phyloP scores from a whole-genome alignment of 2,329 filamentous ascomycete genomes.

The Penicillium sp. region DNA sequence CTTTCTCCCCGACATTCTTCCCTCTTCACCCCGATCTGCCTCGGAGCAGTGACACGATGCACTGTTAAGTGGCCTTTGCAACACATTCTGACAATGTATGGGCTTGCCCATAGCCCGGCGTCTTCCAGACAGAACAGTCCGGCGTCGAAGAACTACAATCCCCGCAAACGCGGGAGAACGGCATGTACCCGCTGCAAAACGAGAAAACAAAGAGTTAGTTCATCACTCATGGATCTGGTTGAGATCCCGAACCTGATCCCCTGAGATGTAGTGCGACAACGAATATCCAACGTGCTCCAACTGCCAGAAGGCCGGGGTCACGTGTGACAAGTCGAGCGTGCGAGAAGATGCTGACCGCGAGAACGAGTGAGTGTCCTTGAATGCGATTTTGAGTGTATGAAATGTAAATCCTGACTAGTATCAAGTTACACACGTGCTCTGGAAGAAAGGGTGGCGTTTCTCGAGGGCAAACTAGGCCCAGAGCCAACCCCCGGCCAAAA shows the following conservation, averaged over 20 bases:
- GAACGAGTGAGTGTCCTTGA: slow-evolving; percentile 30
- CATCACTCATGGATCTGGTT: no score
- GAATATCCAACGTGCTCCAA: slow-evolving; percentile 47
- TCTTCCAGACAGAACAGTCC: slow-evolving; percentile 24
- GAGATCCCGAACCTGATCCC: neutral
- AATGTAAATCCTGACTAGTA: neutral
- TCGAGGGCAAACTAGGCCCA: slow-evolving; percentile 37
- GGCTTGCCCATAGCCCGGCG: slow-evolving; percentile 14
- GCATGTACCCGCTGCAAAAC: slow-evolving; percentile 48
- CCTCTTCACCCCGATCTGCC: neutral
- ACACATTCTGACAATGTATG: slow-evolving; percentile 12
- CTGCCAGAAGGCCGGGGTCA: slow-evolving; percentile 42
- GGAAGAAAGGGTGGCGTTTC: slow-evolving; percentile 43
- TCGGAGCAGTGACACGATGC: neutral
- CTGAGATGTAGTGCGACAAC: slow-evolving; percentile 42
- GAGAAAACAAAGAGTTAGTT: slow-evolving; percentile 45
- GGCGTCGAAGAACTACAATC: slow-evolving; percentile 36
- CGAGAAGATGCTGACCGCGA: slow-evolving; percentile 38
- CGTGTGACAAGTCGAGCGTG: slow-evolving; percentile 45
- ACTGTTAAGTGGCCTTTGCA: neutral
- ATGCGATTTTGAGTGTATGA: neutral
- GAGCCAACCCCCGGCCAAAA: slow-evolving; percentile 12
- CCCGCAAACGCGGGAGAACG: slow-evolving; percentile 46
- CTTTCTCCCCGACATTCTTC: neutral
- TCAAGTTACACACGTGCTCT: slow-evolving; percentile 43